phyloP scores from a whole-genome alignment of 805 yeast species.

The Wickerhamomyces tratensis region DNA sequence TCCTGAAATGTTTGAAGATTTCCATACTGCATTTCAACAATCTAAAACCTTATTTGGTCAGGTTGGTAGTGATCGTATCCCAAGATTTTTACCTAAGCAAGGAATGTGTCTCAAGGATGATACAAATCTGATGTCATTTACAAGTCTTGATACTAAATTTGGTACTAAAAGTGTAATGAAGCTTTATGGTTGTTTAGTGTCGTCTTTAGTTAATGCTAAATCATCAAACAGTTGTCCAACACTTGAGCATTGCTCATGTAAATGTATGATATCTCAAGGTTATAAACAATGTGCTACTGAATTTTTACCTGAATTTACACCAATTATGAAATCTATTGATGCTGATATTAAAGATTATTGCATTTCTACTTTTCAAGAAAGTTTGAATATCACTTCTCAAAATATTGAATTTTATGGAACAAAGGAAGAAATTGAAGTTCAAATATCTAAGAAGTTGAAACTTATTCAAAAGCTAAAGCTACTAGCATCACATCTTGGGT shows the following conservation, averaged over 20 bases:
- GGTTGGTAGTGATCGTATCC: too few relatives aligned
- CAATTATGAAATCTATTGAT: too few relatives aligned
- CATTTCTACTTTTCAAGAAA: not conserved
- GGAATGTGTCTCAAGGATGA: slow-evolving; percentile 3
- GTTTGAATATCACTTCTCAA: too few relatives aligned
- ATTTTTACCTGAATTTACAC: not conserved
- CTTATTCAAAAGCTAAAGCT: too few relatives aligned
- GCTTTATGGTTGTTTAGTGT: slow-evolving; percentile 4
- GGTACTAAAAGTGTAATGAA: slow-evolving; percentile 1
- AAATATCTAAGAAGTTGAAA: not conserved
- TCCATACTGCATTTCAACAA: slow-evolving; percentile 6
- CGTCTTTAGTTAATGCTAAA: not conserved
- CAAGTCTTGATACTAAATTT: not conserved
- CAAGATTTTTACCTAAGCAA: not conserved
- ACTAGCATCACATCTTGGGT: not conserved
- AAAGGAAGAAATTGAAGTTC: not conserved
- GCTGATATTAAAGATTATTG: slow-evolving; percentile 1
- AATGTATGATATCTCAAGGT: slow-evolving; percentile 4
- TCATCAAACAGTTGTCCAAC: slow-evolving; percentile 3
- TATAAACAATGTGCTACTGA: slow-evolving; percentile 2
- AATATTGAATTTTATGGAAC: too few relatives aligned
- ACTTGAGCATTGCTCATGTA: slow-evolving; percentile 5
- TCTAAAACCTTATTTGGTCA: not conserved
- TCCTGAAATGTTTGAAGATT: slow-evolving; percentile 1
- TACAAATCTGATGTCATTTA: not conserved